Base-by-base conservation (phyloP, 139 green algal genomes). In the Klebsormidium nitens region DNA sequence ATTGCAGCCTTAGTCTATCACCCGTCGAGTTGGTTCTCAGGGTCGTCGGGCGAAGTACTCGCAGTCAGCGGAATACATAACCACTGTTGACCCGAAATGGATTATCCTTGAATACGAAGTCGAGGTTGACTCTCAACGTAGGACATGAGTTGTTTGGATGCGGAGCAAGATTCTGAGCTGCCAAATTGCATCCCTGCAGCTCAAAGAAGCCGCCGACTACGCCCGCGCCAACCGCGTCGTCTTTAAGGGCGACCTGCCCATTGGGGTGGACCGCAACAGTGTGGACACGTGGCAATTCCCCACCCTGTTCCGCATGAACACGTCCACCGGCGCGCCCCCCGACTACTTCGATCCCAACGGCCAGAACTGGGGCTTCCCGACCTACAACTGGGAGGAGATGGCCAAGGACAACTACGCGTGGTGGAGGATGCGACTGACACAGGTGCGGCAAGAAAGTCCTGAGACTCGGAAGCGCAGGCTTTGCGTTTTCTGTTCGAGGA, bases 341-440 rank as follows among this genome's bases (percentile, higher is more conserved):
- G 91, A 97, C 74, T 82, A 83, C 38, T 97, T 96, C 66, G 87
- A 92, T 64, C 59, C 84, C 52, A 86, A 88, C 23, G 92, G 92
- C 34, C 88, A 93, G 82, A 95, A 95, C 79, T 97, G 91, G 91
- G 92, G 92, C 62, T 98, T 98, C 83, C 93, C 93, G 57, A 97
- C 91, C 11, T 98, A 98, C 82, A 87, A 96, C 69, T 98, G 93
- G 93, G 88, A 95, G 70, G 87, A 88, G 40, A 97, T 97, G 93
- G 77, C 76, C 2, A 84, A 88, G 29, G 89, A 96, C 69, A 84
- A 85, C 40, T 97, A 91, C 77, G 8, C 32, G 31, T 98, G 93
- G 91, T 97, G 91, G 91, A 76, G 81, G 2, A 58, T 59, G 2
- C 82, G 91, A 1, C 85, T 97, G 50, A 55, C 36, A 1, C 83